Percentiles rank a stretch among this genome's conserved stretches.
Evolutionary conservation across 2,329 filamentous ascomycete species (phyloP).

Genomic region (Emergomyces orientalis): DNA sequence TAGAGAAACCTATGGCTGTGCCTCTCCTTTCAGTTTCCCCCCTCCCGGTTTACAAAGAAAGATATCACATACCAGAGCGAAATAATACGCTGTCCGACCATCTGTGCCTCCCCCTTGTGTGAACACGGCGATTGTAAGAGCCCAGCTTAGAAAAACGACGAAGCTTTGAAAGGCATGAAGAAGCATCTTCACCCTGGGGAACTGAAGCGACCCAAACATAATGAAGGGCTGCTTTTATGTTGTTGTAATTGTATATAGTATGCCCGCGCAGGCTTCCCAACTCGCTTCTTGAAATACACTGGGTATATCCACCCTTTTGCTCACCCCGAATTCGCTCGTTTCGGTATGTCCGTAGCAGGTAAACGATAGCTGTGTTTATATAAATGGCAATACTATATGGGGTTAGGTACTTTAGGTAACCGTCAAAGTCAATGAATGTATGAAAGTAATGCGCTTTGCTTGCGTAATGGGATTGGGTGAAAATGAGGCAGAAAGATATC

Average conservation of each 20-base stretch:
- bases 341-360: neutral
- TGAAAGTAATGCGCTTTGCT: neutral
- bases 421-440: neutral
- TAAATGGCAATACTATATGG: neutral
- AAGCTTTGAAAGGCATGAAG: constrained; percentile 47
- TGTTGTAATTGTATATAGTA: neutral
- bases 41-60: too few relatives aligned
- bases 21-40: too few relatives aligned
- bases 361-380: neutral
- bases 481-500: neutral
- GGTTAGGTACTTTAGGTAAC: neutral
- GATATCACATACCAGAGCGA: constrained; percentile 44
- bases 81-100: constrained; percentile 48
- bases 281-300: neutral
- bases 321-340: neutral
- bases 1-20: neutral
- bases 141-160: constrained; percentile 50
- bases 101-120: constrained; percentile 46
- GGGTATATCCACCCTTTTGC: neutral
- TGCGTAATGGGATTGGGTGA: neutral
- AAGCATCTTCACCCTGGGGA: constrained; percentile 43
- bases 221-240: neutral
- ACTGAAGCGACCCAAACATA: constrained; percentile 14
- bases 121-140: constrained; percentile 49
- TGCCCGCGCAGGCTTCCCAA: neutral